Base-by-base conservation (phyloP, 257 asterid species). In the Forsythia viridissima region DNA sequence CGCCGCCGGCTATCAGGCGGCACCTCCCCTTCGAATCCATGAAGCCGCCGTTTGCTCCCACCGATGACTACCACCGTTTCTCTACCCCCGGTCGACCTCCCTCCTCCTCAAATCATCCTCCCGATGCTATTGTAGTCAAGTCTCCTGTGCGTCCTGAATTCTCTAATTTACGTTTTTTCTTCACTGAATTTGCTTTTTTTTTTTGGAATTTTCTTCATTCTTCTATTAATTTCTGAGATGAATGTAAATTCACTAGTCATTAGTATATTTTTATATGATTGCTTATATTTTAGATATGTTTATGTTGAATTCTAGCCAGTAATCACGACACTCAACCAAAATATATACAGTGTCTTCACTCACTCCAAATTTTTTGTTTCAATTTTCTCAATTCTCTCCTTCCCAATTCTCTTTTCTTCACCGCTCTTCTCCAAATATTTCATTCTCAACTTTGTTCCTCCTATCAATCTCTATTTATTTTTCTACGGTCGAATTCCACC, bases 41-140 rank as follows among this genome's bases (percentile, higher is more conserved):
- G 96, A 93, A 86, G 85, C 93, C 97, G 73, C 95, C 97, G 59
- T 92, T 92, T 78, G 85, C 85, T 39, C 68, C 86, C 61, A 82
- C 92, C 8, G 91, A 87, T 57, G 97, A 91, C 76, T 92, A 94
- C 73, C 96, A 93, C 86, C 92, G 90, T 8, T 93, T 93, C 84
- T 82, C 91, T 80, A 82, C 87, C 20, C 92, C 96, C 37, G 76
- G 81, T 36, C 76, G 79, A 77, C 83, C 88, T 81, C 80, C 82
- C 65, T 15, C 70, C 40, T 86, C 86, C 85, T 59, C 67, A 20
- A 86, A 85, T 94, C 97, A 86, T 13, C 89, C 80, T 20, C 65
- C 91, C 4, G 97, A 89, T 76, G 97, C 93, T 79, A 78, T 92
- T 69, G 86, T 91, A 20, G 87, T 94, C 80, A 94, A 92, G 88